Base-by-base conservation (phyloP, 495 filamentous ascomycete genomes). In the Neurospora sp. region DNA sequence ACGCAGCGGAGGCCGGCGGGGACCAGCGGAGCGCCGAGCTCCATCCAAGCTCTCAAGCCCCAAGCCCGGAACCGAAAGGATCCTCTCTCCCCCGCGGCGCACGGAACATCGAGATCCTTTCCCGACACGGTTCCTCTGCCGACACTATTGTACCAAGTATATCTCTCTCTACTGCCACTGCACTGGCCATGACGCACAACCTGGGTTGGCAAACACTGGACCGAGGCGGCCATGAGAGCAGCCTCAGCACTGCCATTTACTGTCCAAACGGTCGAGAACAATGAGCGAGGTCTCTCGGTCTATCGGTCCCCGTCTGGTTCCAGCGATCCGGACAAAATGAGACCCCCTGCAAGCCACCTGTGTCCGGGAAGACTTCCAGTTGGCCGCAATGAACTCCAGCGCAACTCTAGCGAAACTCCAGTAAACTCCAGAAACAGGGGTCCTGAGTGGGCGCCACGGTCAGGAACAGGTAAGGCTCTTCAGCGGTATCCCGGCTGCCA, bases 311-410 rank as follows among this genome's bases (percentile, higher is more conserved):
- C 68, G 45, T 44, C 39, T 47, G 41, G 61, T 20, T 35, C 40
- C 79, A 74, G 76, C 73, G 73, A 73, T 74, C 74, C 70, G 71
- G 75, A 75, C 31, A 70, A 74, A 72, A 71, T 70, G 27, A 68
- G 38, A 68, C 31, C 18, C 78, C 77, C 75, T 77, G 77, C 73
- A 73, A 69, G 70, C 72, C 73, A 75, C 70, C 69, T n/a, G 22
- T 37, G 14, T 37, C 75, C 79, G 75, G 77, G 75, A 78, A 71
- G 73, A 59, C 53, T 78, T 81, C 77, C 78, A 75, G 79, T 81
- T 80, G 78, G 78, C 53, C 53, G 14, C 53, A 35, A 65, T 65
- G 27, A 31, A 31, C 27, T 65, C 53, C 53, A 35, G 53, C 14
- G 53, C 53, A 65, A 37, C 53, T 65, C 53, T 27, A 35, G 53